A percentile compares a stretch with the other conserved stretches of the same genome.
These are phyloP conservation scores for Physcomitrellopsis africana DNA, from an alignment of 225 moss, liverwort and hornwort species.

Conservation along the genomic window DNA sequence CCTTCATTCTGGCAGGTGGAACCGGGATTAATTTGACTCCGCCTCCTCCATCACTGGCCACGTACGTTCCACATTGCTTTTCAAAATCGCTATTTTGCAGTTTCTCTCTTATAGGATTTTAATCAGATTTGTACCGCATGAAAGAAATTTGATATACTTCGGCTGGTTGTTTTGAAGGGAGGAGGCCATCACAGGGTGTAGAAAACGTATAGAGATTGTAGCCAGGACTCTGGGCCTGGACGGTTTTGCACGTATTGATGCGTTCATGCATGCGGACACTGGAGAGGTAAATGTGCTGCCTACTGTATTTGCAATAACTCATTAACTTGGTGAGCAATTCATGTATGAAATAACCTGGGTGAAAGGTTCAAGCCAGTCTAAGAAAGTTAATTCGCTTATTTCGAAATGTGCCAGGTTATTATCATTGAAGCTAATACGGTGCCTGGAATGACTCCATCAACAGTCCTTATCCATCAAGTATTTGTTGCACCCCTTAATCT, in stretches of 20 bases:
- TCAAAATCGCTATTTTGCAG: neutral
- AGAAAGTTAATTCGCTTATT: constrained; percentile 18
- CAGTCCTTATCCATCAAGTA: constrained; percentile 96
- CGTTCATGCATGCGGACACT: constrained; percentile 88
- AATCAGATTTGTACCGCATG: neutral
- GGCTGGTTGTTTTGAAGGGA: constrained; percentile 43
- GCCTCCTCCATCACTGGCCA: constrained; percentile 77
- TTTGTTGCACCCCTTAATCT: constrained; percentile 11
- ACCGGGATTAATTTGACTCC: constrained; percentile 98
- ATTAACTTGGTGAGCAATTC: neutral
- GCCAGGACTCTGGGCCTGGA: constrained; percentile 80
- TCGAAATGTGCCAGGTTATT: constrained; percentile 61
- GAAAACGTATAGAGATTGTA: constrained; percentile 70
- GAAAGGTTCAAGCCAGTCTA: neutral
- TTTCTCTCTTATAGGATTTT: constrained; percentile 11
- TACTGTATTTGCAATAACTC: constrained; percentile 15
- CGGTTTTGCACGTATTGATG: constrained; percentile 90
- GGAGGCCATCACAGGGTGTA: constrained; percentile 67
- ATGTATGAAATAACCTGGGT: neutral
- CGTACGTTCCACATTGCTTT: constrained; percentile 43
- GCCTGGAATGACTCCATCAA: constrained; percentile 97
- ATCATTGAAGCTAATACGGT: constrained; percentile 97
- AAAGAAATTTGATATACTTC: neutral
- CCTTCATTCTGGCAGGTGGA: constrained; percentile 67
- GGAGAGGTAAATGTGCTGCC: constrained; percentile 66